A percentile compares a stretch with the other conserved stretches of the same genome.
phyloP scores from a whole-genome alignment of 176 grass and related monocot genomes.

The Avena atlantica region DNA sequence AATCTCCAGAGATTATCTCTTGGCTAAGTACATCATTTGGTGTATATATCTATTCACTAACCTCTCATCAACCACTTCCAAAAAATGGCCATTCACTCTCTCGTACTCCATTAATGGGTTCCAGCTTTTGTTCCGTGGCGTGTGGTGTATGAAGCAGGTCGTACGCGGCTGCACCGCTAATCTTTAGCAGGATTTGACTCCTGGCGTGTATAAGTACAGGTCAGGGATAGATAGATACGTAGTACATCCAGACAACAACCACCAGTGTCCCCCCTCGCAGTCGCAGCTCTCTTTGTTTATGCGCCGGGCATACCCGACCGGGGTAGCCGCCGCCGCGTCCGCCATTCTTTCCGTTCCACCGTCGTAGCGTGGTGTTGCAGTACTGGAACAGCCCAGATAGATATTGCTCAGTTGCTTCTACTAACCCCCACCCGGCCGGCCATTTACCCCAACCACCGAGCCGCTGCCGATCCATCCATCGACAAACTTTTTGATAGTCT shows the following conservation, averaged over 20 bases:
- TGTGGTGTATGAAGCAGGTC: too few relatives aligned
- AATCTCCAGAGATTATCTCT: not conserved
- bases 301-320: too few relatives aligned
- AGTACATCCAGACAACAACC: not conserved
- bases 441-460: constrained; percentile 40
- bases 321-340: not conserved
- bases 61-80: not conserved
- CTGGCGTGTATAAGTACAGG: not conserved
- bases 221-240: not conserved
- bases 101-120: not conserved
- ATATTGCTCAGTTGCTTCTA: not conserved
- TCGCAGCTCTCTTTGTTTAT: too few relatives aligned
- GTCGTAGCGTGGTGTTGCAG: not conserved
- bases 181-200: not conserved
- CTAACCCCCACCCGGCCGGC: not conserved
- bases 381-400: not conserved
- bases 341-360: not conserved
- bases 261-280: too few relatives aligned
- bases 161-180: not conserved
- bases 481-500: not conserved
- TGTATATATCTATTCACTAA: not conserved
- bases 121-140: not conserved
- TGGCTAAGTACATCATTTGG: not conserved
- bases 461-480: not conserved
- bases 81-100: not conserved